Conservation (phyloP, 2,329 filamentous ascomycete genomes). For the Fusarium tanahbumbuense region DNA sequence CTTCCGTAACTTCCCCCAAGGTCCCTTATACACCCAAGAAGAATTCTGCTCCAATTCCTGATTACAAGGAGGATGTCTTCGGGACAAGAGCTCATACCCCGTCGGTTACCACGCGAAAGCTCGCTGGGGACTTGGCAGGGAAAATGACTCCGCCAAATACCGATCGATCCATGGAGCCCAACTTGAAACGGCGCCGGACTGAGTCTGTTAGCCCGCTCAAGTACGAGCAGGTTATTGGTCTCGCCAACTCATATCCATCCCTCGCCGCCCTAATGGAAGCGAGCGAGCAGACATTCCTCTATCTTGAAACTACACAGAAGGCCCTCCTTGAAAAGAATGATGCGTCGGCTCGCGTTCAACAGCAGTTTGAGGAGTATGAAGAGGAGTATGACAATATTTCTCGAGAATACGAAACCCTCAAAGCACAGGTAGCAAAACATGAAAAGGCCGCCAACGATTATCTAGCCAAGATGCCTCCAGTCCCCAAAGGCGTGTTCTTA, state of each 20-base stretch:
- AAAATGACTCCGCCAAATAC: background rate
- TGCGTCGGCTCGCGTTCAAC: background rate
- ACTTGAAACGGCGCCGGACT: background rate
- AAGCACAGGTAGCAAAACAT: background rate
- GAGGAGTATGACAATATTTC: background rate
- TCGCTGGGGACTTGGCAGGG: background rate
- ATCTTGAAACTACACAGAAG: background rate
- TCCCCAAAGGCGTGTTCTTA: background rate
- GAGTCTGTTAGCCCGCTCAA: background rate
- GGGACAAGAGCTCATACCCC: background rate
- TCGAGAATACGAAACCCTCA: background rate
- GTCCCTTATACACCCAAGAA: background rate
- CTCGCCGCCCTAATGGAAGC: background rate
- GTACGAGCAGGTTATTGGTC: rapidly evolving
- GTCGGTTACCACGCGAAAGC: background rate
- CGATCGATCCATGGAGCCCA: background rate
- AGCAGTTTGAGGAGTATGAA: background rate
- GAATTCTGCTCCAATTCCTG: background rate
- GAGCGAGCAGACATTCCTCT: background rate
- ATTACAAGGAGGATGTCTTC: background rate
- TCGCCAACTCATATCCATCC: background rate
- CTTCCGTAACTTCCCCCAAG: background rate
- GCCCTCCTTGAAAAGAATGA: background rate
- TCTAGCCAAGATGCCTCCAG: background rate
- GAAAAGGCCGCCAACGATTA: background rate